phyloP scores from a whole-genome alignment of 2,329 filamentous ascomycete genomes.

The Nigrospora oryzae region DNA sequence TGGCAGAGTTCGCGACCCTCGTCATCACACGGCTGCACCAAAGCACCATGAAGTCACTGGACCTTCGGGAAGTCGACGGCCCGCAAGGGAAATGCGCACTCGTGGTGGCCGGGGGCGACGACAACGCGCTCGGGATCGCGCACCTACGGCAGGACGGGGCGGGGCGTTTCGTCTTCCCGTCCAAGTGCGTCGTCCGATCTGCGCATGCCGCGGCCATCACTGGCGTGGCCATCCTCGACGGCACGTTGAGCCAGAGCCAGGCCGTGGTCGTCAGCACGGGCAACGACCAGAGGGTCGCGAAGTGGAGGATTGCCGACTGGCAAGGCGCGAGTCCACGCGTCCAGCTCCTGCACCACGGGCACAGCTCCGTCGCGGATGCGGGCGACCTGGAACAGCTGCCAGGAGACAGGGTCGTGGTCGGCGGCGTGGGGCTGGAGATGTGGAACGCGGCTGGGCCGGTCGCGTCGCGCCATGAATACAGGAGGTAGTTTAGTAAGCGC shows the following conservation, averaged over 20 bases:
- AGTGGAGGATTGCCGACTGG: conserved; percentile 32
- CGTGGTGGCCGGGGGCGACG: conserved; percentile 76
- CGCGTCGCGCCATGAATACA: too few relatives aligned
- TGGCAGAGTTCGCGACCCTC: conserved; percentile 15
- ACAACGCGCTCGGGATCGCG: conserved; percentile 60
- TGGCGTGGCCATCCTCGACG: conserved; percentile 32
- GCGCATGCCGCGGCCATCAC: conserved; percentile 70
- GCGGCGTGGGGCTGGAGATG: conserved; percentile 6
- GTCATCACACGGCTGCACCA: conserved; percentile 56
- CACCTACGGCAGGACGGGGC: conserved; percentile 12
- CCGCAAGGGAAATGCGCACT: conserved; percentile 29
- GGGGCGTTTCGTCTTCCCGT: conserved; percentile 6
- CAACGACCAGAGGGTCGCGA: conserved; percentile 54
- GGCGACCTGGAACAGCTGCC: conserved; percentile 38
- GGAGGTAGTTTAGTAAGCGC: too few relatives aligned
- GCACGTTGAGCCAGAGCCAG: conserved; percentile 7
- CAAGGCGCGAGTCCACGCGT: conserved; percentile 16
- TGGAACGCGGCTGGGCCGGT: conserved; percentile 1
- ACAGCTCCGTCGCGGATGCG: conserved; percentile 53
- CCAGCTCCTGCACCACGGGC: conserved; percentile 36
- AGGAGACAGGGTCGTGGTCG: conserved; percentile 2
- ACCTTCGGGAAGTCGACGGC: conserved; percentile 20
- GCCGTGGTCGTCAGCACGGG: conserved; percentile 35
- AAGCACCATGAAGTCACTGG: conserved; percentile 66
- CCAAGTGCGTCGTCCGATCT: conserved; percentile 32